Base-by-base conservation (phyloP, 106 monocot genomes). In the Dendrobium officinale region DNA sequence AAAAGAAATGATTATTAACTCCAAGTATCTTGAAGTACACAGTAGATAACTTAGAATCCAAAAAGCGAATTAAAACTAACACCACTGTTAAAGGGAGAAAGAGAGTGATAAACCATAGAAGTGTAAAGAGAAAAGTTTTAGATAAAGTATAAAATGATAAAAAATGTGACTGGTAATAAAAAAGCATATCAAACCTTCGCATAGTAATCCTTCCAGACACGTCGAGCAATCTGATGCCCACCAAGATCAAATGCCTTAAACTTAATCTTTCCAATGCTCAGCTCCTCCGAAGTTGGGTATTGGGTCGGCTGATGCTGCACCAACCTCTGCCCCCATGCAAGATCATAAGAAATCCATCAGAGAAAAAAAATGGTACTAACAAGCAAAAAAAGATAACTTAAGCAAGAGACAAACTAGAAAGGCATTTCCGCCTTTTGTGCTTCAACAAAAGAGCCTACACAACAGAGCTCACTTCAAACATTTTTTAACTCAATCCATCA, bases 171-270 rank as follows among this genome's bases (percentile, higher is more conserved):
- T 15, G 15, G 29, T 5, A 81, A 18, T 2, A 16, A 49, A 67
- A 72, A 73, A 42, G n/a, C 9, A 43, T 24, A 79, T 7, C 27
- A 78, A 19, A 93, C 93, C 93, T 93, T 88, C 17, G 94, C 94
- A 73, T 90, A 92, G 84, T 92, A 92, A 79, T 90, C 94, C 81
- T 90, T 94, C 90, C 95, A 95, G 22, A 95, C 92, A 7, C 95
- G 85, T 5, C 95, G 88, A 29, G 95, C 95, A 17, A 95, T 92
- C 86, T 90, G 95, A 82, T 95, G 95, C 0, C 95, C 95, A 45
- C 92, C 92, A 67, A 88, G 82, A 86, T 90, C 90, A 59, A 94
- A 94, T 2, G 89, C 94, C 82, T 94, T 94, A 86, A 94, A 95
- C 85, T 85, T 90, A 45, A 95, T 92, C 59, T 87, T 88, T 66